A percentile compares a stretch with the other conserved stretches of the same genome.
These are phyloP conservation scores for Plasmodium vinckei DNA, from an alignment of 169 alveolate genomes.

Conservation along the genomic window DNA sequence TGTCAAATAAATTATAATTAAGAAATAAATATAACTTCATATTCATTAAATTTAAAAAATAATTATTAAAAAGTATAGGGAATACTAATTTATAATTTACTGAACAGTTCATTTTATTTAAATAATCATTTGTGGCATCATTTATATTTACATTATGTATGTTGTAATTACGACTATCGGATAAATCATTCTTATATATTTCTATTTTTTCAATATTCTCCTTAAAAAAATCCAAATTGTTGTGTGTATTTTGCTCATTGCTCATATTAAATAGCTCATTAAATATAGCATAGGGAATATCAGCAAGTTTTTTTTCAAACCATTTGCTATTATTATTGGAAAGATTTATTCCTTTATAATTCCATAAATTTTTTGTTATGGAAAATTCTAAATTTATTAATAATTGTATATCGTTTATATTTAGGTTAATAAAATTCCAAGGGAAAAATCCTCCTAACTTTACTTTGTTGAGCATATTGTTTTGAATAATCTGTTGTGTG, in stretches of 20 bases:
- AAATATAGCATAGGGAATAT: background rate
- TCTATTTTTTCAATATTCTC: conserved; percentile 25
- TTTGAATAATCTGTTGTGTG: background rate
- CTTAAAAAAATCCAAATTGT: background rate
- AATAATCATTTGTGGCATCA: conserved; percentile 37
- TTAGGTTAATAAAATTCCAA: conserved; percentile 18
- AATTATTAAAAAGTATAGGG: conserved; percentile 44
- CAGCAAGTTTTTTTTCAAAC: background rate
- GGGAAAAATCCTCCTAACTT: conserved; percentile 4
- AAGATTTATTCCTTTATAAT: background rate
- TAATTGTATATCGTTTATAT: conserved; percentile 19
- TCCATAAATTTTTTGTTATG: conserved; percentile 55
- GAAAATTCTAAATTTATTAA: conserved; percentile 44
- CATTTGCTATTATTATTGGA: background rate
- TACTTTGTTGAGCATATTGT: background rate
- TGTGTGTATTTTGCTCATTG: background rate
- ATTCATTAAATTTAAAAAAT: conserved; percentile 51
- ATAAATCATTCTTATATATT: background rate
- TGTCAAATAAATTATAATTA: conserved; percentile 33
- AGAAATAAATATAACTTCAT: conserved; percentile 50
- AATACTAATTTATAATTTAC: conserved; percentile 37
- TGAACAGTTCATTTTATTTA: conserved; percentile 16
- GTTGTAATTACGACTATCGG: conserved; percentile 8
- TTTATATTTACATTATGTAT: conserved; percentile 50
- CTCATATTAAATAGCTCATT: background rate